Conservation (phyloP, 176 grass and related monocot genomes). For the Chrysopogon serrulatus region DNA sequence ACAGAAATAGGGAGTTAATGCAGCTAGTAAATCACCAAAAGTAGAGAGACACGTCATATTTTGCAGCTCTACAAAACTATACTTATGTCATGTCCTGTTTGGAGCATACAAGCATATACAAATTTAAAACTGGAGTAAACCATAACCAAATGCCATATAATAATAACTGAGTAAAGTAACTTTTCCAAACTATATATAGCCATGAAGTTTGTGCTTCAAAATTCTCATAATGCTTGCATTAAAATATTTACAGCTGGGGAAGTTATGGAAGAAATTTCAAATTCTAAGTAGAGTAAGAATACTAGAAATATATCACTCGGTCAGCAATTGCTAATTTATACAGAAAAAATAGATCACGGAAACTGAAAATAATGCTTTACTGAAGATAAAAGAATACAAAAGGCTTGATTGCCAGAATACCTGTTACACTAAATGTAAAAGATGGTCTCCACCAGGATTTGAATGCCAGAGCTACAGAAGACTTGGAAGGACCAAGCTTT, state of each 20-base stretch:
- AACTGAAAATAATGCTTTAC: background rate
- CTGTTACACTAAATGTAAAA: constrained; percentile 84
- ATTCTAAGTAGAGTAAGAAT: background rate
- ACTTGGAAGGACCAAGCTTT: constrained; percentile 71
- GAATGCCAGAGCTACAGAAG: constrained; percentile 74
- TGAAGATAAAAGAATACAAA: constrained; percentile 1
- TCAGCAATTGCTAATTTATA: background rate
- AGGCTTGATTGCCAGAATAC: constrained; percentile 16
- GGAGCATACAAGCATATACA: background rate
- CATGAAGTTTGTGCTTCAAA: background rate
- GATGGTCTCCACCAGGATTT: constrained; percentile 99
- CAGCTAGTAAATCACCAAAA: background rate
- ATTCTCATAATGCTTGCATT: background rate
- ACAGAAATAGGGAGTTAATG: background rate
- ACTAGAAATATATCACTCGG: background rate
- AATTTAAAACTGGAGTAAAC: background rate
- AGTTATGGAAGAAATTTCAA: background rate
- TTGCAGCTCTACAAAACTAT: background rate
- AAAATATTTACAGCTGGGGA: background rate
- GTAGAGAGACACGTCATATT: background rate
- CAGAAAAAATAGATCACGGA: background rate
- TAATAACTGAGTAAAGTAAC: background rate
- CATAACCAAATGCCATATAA: background rate
- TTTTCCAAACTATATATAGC: background rate
- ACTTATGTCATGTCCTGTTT: background rate